Percentiles rank a stretch among this genome's conserved stretches.
Conservation (phyloP, 805 yeast species). For the Pichia eremophila region DNA sequence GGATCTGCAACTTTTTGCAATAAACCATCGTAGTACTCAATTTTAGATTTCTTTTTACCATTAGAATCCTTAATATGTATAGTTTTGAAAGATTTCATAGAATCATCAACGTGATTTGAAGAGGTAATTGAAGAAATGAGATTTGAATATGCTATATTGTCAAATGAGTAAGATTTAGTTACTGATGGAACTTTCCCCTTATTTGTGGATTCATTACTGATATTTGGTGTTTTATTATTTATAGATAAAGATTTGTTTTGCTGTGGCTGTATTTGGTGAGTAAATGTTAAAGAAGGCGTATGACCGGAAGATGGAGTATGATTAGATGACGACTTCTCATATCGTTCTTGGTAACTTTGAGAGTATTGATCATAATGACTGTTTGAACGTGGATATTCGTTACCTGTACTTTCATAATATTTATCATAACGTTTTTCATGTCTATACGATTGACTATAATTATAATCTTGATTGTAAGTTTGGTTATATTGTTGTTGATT, state of each 20-base stretch:
- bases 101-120: neutral
- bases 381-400: too few relatives aligned
- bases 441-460: too few relatives aligned
- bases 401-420: too few relatives aligned
- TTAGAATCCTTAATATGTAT: neutral
- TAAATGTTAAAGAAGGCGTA: too few relatives aligned
- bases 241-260: too few relatives aligned
- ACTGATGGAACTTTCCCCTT: too few relatives aligned
- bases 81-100: constrained; percentile 2
- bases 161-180: neutral
- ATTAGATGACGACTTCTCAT: neutral
- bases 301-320: neutral
- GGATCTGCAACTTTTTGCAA: constrained; percentile 14
- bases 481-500: neutral
- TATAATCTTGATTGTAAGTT: neutral
- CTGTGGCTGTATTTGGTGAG: too few relatives aligned
- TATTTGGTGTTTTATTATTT: too few relatives aligned
- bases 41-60: neutral
- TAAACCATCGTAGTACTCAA: constrained; percentile 4
- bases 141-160: neutral
- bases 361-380: neutral
- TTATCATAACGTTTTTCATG: too few relatives aligned
- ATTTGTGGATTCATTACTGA: too few relatives aligned
- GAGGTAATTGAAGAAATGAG: neutral
- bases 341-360: neutral